Evolutionary conservation across 2,329 filamentous ascomycete species (phyloP), one percentile per base, ranked within the genome.

Genomic region (Penicillium sp.): DNA sequence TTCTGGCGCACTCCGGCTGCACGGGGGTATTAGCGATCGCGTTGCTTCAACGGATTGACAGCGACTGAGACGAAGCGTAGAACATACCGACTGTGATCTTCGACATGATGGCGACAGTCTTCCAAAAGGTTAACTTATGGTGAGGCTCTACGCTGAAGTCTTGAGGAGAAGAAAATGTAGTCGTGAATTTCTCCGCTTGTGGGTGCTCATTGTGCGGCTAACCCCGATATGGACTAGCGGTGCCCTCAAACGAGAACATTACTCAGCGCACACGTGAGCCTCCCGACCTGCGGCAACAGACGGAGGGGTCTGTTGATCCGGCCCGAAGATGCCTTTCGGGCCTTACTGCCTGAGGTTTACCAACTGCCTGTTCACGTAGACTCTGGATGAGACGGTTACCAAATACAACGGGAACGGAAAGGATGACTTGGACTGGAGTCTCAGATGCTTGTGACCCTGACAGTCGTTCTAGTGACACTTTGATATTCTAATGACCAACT

Each of bases 1-100:
- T 97, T 91, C 75, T 83, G 80, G 82, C 90, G 89, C 82, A 95
- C 90, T 87, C 90, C 88, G 83, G 89, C 88, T 81, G 54, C 7
- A 32, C 11, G 27, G 45, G 45, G 47, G 36, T n/a, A 35, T 59
- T 55, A 60, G 56, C 36, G 46, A 24, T 25, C 3, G 11, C 11
- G 29, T 32, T 32, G 35, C 28, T 44, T 35, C 43, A 47, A 24
- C 40, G n/a, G 18, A 33, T 28, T 37, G 34, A 44, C 28, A 11
- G 11, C n/a, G 29, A 4, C 6, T 18, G 18, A 18, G 8, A 34
- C 26, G 35, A 29, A 34, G 32, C 26, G 4, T 35, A 46, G 13
- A 56, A 68, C 74, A 56, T 67, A 77, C 74, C 75, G 75, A 78
- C 76, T 76, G 76, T 75, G 68, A 78, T 77, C 71, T 78, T 78